A percentile compares a stretch with the other conserved stretches of the same genome.
Evolutionary conservation across 2,329 filamentous ascomycete species (phyloP).

Genomic region (Botrytis medusae): DNA sequence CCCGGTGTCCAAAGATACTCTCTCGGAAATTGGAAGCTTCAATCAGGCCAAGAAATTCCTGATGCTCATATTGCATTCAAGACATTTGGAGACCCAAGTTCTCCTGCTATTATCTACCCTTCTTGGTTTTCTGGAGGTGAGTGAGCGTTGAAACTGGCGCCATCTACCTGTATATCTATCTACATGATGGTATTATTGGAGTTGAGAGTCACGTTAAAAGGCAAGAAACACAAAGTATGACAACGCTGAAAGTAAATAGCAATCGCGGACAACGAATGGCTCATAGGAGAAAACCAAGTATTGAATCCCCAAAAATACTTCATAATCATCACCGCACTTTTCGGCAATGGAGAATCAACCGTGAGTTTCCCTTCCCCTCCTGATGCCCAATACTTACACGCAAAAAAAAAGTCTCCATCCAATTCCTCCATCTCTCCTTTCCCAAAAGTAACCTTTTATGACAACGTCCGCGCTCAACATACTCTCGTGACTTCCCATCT

Average conservation of each 20-base stretch:
- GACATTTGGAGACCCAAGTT: conserved; percentile 63
- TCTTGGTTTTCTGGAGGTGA: conserved; percentile 69
- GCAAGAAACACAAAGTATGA: not conserved
- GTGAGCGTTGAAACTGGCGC: conserved; percentile 28
- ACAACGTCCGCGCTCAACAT: conserved; percentile 68
- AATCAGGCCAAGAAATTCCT: conserved; percentile 61
- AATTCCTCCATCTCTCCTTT: conserved; percentile 60
- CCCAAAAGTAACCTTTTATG: conserved; percentile 63
- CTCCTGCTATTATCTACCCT: conserved; percentile 71
- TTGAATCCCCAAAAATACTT: conserved; percentile 65
- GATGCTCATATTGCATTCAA: conserved; percentile 74
- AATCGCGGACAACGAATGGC: conserved; percentile 73
- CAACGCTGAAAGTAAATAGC: conserved; percentile 34
- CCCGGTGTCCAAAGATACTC: conserved; percentile 48
- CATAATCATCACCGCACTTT: conserved; percentile 67
- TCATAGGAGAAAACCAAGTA: conserved; percentile 52
- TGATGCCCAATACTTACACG: not conserved
- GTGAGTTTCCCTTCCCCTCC: not conserved
- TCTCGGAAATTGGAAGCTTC: conserved; percentile 66
- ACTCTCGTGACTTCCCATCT: conserved; percentile 64
- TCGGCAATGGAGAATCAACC: conserved; percentile 67
- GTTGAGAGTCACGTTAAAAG: not conserved
- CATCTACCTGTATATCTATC: not conserved
- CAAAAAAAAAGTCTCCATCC: conserved; percentile 52
- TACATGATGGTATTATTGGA: no score